A percentile compares a stretch with the other conserved stretches of the same genome.
Conservation (phyloP, 176 grass and related monocot species). For the Otatea glauca region DNA sequence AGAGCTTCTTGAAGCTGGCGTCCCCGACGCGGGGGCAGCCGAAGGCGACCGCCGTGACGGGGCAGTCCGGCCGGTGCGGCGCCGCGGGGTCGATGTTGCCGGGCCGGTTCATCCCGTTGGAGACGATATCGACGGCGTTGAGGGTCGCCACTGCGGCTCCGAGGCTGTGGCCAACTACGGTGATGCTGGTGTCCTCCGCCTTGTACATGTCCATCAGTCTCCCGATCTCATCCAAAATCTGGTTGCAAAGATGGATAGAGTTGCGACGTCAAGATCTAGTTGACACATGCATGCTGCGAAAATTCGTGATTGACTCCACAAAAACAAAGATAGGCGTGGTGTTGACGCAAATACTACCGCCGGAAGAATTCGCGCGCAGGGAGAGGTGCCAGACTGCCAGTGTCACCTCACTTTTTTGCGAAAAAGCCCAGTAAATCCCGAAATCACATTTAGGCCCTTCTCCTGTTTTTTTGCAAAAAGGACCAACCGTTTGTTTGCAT, state of each 20-base stretch:
- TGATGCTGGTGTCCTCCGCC: constrained; percentile 61
- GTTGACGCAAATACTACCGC: no score
- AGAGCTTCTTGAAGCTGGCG: constrained; percentile 46
- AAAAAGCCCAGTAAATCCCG: no score
- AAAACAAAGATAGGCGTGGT: background rate
- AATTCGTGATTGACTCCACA: no score
- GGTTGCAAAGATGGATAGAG: background rate
- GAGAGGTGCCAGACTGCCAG: no score
- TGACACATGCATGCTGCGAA: background rate
- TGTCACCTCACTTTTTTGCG: no score
- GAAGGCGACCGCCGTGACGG: constrained; percentile 48
- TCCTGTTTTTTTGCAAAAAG: no score
- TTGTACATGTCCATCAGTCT: constrained; percentile 49
- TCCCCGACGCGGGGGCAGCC: constrained; percentile 60
- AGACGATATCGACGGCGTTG: constrained; percentile 54
- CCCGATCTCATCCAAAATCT: constrained; percentile 54
- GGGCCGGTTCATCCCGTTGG: constrained; percentile 40
- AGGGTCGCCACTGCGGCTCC: constrained; percentile 62
- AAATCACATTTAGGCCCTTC: no score
- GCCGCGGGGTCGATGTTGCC: background rate
- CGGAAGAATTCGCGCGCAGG: no score
- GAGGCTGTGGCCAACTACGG: constrained; percentile 62
- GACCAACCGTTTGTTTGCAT: no score
- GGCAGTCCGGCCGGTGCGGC: background rate
- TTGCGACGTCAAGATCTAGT: background rate